These are phyloP conservation scores for Hypoxylon lienhwacheense DNA, from an alignment of 495 filamentous ascomycete genomes.

Conservation along the genomic window DNA sequence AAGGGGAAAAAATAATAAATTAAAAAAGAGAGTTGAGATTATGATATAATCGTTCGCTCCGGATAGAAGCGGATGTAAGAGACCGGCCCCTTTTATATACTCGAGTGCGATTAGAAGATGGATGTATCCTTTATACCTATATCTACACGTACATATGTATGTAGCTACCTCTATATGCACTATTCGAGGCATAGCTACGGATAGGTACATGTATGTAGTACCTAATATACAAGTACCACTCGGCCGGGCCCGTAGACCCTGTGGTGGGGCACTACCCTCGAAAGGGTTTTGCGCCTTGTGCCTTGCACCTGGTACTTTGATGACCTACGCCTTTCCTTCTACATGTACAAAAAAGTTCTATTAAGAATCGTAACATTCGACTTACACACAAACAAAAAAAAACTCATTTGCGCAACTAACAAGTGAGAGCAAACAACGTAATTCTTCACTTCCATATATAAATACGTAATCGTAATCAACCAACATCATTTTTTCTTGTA, in stretches of 20 bases:
- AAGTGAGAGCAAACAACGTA: neutral
- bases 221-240: no score
- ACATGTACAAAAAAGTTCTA: slow-evolving; percentile 1
- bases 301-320: neutral
- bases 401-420: no score
- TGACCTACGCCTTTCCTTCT: slow-evolving; percentile 10
- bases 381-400: no score
- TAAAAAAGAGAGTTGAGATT: neutral
- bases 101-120: no score
- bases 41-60: neutral
- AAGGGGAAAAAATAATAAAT: neutral
- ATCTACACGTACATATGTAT: slow-evolving; percentile 9
- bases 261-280: neutral
- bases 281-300: slow-evolving; percentile 22
- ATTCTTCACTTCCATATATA: neutral
- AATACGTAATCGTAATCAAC: neutral
- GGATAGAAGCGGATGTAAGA: slow-evolving; percentile 18
- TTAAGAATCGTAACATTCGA: no score
- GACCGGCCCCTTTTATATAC: neutral
- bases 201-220: no score
- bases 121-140: slow-evolving; percentile 1
- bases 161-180: neutral
- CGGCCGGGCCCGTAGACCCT: no score
- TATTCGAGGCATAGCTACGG: no score
- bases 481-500: neutral